A percentile compares a stretch with the other conserved stretches of the same genome.
Conservation (phyloP, 139 green algal species). For the Asterochloris erici region DNA sequence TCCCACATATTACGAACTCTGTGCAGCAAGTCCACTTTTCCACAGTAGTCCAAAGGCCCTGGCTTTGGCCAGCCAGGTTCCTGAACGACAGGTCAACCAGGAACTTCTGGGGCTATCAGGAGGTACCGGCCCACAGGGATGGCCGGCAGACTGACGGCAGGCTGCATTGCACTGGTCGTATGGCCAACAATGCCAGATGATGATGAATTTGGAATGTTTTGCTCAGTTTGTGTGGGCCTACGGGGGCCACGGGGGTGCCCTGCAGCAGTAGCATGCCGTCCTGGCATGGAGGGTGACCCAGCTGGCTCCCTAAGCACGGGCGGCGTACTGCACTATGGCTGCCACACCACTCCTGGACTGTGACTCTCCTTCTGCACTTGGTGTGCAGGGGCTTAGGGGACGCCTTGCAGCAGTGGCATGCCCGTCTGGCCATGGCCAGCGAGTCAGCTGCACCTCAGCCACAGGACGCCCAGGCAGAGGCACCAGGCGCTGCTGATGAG, state of each 20-base stretch:
- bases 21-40: too few relatives aligned
- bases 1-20: too few relatives aligned
- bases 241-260: slow-evolving; percentile 54
- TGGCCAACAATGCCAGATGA: neutral
- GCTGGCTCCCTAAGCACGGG: neutral
- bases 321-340: neutral
- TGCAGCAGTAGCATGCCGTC: slow-evolving; percentile 69
- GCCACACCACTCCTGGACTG: too few relatives aligned
- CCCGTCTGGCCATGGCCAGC: slow-evolving; percentile 50
- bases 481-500: slow-evolving; percentile 21
- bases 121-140: too few relatives aligned
- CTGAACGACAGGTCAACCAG: too few relatives aligned
- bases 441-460: slow-evolving; percentile 31
- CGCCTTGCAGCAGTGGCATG: slow-evolving; percentile 75
- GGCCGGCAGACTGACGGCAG: too few relatives aligned
- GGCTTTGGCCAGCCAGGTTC: too few relatives aligned
- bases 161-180: too few relatives aligned
- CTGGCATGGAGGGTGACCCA: slow-evolving; percentile 43
- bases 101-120: too few relatives aligned
- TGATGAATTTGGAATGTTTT: neutral
- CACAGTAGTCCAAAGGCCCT: too few relatives aligned
- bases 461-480: slow-evolving; percentile 14
- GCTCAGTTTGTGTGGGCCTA: neutral
- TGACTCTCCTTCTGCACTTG: neutral
- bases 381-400: slow-evolving; percentile 45